Base-by-base conservation (phyloP, 1,284 basidiomycete species). In the Ganoderma resinaceum region DNA sequence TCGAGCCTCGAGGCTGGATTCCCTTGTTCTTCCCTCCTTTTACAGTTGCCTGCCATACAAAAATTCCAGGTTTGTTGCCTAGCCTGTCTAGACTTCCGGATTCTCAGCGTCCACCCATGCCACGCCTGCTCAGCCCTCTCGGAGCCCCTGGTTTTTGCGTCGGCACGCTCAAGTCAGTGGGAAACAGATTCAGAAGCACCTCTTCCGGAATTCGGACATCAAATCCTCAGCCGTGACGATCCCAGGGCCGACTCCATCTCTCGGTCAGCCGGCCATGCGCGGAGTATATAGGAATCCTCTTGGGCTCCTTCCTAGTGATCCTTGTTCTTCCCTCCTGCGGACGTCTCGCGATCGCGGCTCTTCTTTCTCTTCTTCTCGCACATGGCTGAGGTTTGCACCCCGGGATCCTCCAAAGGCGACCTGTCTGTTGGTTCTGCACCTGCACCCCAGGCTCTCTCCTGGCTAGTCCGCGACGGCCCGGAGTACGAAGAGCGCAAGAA, bases 401-500 rank as follows among this genome's bases (percentile, higher is more conserved):
- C 58, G 37, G n/a, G 12, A n/a, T 38, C 23, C 37, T 3, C 29
- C 40, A 49, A 62, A 35, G 40, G 26, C 42, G n/a, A 49, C 4
- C 29, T 5, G n/a, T 26, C 42, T 12, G 42, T 11, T 18, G 16
- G 6, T 35, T 8, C 40, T 23, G 40, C 20, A 0, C 42, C 46
- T 3, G 23, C 20, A 49, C 46, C 37, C 2, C 49, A 52, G 0
- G 23, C 46, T 49, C 11, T 73, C 23, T 66, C 68, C 7, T 71
- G 72, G 69, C 62, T 71, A n/a, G 66, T 64, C 35, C 66, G 63
- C 29, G 76, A 77, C 62, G 72, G 72, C n/a, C 76, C 76, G 4
- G 76, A 78, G 62, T 78, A 78, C 65, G 65, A 72, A 49, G 73
- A 73, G 23, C 73, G 76, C 65, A 73, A 68, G 60, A 70, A 66